Base-by-base conservation (phyloP, 208 protist genomes). In the Trypanosoma avium region DNA sequence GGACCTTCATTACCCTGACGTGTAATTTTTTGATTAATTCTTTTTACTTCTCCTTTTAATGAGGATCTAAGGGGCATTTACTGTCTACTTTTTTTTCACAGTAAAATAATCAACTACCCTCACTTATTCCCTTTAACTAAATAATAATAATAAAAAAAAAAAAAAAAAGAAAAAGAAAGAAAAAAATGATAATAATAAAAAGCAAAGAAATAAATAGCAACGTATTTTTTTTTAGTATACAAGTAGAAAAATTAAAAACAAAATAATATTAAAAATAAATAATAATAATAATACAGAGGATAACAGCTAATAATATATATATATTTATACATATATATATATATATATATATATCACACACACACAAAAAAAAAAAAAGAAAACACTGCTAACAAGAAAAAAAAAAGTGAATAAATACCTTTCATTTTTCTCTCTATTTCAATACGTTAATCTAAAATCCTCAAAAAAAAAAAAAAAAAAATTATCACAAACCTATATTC, bases 261-360 rank as follows among this genome's bases (percentile, higher is more conserved):
- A 36, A 56, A 33, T 40, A 9, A 21, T 22, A 56, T 19, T 40
- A 38, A 5, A 2, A 8, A 1, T n/a, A 42, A 42, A 42, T 9
- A 6, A 24, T 2, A 67, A 33, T 5, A 59, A 59, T 24, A 35
- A 54, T 27, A 45, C 2, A 43, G 30, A 4, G 50, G 50, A 0
- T 52, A 46, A 46, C 36, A 42, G 12, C 2, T 15, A 62, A 46
- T 13, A 3, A 27, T 17, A 36, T 30, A 57, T 19, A 32, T 33
- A 36, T 30, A 22, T 22, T n/a, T 42, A 57, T 42, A 57, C 19
- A 57, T 42, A 57, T 42, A 57, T 36, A 57, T 52, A 38, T 45
- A 12, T 30, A 24, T 24, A 8, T 1, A 33, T 19, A 50, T 29
- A 22, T 19, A 48, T 29, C 17, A 15, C 24, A 24, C 27, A 33